phyloP scores from a whole-genome alignment of 495 filamentous ascomycete genomes.

The Penicillium roqueforti region DNA sequence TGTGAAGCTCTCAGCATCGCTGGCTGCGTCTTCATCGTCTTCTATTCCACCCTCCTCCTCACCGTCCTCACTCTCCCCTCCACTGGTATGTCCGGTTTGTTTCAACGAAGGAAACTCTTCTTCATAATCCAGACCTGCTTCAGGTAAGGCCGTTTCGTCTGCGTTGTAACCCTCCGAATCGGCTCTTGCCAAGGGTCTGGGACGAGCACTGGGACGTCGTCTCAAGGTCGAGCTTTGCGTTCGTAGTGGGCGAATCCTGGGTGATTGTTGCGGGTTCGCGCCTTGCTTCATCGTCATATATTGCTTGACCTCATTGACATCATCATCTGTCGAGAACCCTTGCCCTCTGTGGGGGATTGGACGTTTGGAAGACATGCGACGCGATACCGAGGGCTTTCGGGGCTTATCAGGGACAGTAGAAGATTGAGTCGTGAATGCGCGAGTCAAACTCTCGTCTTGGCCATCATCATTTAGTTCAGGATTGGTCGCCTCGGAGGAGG shows the following conservation, averaged over 20 bases:
- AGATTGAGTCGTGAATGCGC: constrained; percentile 40
- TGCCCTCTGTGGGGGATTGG: constrained; percentile 73
- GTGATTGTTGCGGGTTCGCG: constrained; percentile 32
- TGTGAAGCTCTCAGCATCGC: constrained; percentile 75
- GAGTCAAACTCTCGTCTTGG: constrained; percentile 31
- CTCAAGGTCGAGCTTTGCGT: constrained; percentile 63
- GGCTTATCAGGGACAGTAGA: constrained; percentile 56
- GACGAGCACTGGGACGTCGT: constrained; percentile 58
- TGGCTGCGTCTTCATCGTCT: constrained; percentile 54
- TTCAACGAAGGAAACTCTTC: constrained; percentile 25
- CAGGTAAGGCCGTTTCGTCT: constrained; percentile 37
- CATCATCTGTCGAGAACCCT: constrained; percentile 93
- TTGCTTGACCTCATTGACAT: constrained; percentile 72
- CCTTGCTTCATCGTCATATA: constrained; percentile 39
- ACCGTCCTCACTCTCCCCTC: constrained; percentile 22
- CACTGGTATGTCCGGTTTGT: constrained; percentile 23
- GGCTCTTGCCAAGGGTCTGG: constrained; percentile 53
- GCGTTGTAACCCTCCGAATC: constrained; percentile 52
- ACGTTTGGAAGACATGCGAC: constrained; percentile 69
- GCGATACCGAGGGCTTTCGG: constrained; percentile 67
- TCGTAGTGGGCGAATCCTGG: constrained; percentile 37
- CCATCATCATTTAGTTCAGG: constrained; percentile 32
- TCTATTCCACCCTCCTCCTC: constrained; percentile 35
- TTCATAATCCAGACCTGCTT: constrained; percentile 23
- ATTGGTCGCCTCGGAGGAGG: constrained; percentile 20